Evolutionary conservation across 139 green algal species (phyloP).

Genomic region (Choricystis sp.): DNA sequence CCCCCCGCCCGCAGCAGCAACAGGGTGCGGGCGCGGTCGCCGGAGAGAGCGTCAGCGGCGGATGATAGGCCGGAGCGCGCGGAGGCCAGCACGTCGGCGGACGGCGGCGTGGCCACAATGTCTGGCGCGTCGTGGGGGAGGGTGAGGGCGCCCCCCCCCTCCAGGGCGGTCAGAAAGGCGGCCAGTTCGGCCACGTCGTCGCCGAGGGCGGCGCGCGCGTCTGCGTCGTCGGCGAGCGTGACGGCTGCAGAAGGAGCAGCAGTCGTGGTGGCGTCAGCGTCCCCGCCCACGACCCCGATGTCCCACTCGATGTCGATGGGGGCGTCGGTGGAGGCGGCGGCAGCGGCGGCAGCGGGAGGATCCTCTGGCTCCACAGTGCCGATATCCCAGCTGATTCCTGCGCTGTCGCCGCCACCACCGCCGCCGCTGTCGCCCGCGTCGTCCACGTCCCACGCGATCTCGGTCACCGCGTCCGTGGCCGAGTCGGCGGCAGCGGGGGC

Average conservation of each 20-base stretch:
- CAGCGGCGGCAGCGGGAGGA: not conserved
- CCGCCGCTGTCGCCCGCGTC: too few species aligned
- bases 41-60: not conserved
- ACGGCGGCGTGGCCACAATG: not conserved
- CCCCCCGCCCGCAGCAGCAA: not conserved
- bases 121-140: not conserved
- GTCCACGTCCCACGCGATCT: too few species aligned
- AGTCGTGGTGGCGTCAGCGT: too few species aligned
- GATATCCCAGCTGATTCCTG: not conserved
- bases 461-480: too few species aligned
- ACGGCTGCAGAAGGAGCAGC: not conserved
- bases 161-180: not conserved
- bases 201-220: not conserved
- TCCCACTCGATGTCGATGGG: too few species aligned
- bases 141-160: too few species aligned
- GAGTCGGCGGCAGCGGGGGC: not conserved
- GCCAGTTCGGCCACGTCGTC: not conserved
- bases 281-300: too few species aligned
- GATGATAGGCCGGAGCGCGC: not conserved
- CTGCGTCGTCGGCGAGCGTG: not conserved
- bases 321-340: too few species aligned
- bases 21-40: not conserved
- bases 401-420: too few species aligned
- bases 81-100: not conserved
- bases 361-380: not conserved